Percentiles rank a stretch among this genome's conserved stretches.
phyloP scores from a whole-genome alignment of 2,329 filamentous ascomycete genomes.

The Fusarium abutilonis region DNA sequence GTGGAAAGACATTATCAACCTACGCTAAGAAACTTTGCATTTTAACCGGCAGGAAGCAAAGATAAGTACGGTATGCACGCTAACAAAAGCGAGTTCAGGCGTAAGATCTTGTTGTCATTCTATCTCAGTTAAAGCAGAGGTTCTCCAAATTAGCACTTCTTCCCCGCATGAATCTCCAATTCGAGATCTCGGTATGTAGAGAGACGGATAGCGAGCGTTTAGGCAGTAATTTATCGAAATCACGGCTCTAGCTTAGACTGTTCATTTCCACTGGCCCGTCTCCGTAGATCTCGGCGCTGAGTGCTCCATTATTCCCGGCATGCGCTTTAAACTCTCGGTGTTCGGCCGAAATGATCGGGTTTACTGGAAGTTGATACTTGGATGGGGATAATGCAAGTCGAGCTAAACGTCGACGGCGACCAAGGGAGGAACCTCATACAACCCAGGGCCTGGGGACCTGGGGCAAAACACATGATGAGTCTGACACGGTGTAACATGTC shows the following conservation, averaged over 20 bases:
- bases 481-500: no score
- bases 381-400: no score
- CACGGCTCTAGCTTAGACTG: background rate
- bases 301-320: background rate
- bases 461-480: no score
- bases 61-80: background rate
- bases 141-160: background rate
- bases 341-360: constrained; percentile 19
- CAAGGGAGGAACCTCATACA: no score
- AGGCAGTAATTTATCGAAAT: background rate
- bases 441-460: no score
- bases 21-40: constrained; percentile 4
- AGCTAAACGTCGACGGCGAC: no score
- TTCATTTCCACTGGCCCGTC: background rate
- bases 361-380: background rate
- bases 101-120: no score
- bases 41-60: constrained; percentile 19
- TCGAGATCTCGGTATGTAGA: background rate
- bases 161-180: background rate
- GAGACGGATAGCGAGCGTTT: background rate
- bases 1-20: constrained; percentile 13
- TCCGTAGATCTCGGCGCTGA: background rate
- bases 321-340: constrained; percentile 15
- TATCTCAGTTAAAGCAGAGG: background rate
- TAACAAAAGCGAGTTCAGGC: background rate